Evolutionary conservation across 2,329 filamentous ascomycete genomes (phyloP), one percentile per base, ranked within the genome.

Genomic region (Nothophaeocryptopus gaeumannii): DNA sequence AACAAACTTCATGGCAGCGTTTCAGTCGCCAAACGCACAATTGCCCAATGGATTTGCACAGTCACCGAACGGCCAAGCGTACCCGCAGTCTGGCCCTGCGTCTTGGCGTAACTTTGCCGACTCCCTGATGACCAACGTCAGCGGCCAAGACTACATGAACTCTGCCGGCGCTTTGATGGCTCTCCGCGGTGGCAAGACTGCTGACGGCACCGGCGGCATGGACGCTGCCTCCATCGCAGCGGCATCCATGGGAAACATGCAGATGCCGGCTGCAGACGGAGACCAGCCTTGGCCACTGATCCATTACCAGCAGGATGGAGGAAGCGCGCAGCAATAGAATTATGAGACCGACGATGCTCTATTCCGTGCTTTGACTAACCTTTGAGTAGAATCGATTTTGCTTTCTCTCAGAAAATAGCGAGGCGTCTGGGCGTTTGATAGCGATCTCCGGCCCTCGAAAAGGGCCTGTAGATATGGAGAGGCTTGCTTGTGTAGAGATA

Each of bases 31-130:
- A 35, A 39, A 43, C 9, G 29, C 43, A 15, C 51, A 41, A 41
- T 38, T 40, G 13, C 41, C 45, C 5, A 55, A 51, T 16, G 46
- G 47, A 35, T 56, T 51, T 30, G 45, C 48, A 11, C 51, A 47
- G 2, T 38, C 44, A 5, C 51, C 48, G 2, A 51, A 51, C 31
- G 50, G 53, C 20, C 53, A 54, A n/a, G 39, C 45, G 5, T 42
- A 43, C 15, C 52, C 52, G 8, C 53, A 56, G 32, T 47, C 55
- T 2, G 62, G 62, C 8, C 63, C 63, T 1, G 56, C 61, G 8
- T 63, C 65, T 1, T 68, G 66, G 66, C 58, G 62, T 14, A 57
- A 63, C 20, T 68, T 66, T 45, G 54, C 64, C 8, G 60, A 63
- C 39, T 52, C 58, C 20, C 63, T 67, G 57, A 60, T 60, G 45